Conservation (phyloP, 2,329 filamentous ascomycete genomes). For the Fonsecaea erecta region DNA sequence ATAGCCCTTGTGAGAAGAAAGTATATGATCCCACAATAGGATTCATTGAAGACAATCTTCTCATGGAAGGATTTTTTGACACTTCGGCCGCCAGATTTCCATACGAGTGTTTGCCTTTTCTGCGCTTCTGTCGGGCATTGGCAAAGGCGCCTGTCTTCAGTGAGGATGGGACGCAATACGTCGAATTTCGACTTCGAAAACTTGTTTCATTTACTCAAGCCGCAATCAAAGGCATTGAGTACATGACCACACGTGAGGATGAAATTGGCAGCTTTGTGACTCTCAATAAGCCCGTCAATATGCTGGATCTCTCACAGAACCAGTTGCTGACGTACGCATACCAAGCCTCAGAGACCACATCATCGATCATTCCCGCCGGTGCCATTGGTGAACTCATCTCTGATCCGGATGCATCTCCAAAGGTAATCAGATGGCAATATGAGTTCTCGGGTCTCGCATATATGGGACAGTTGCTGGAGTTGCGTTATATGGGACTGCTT, state of each 20-base stretch:
- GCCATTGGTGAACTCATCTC: slow-evolving; percentile 68
- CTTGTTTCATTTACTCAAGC: slow-evolving; percentile 77
- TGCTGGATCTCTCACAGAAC: slow-evolving; percentile 44
- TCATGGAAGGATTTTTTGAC: slow-evolving; percentile 65
- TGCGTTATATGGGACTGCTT: slow-evolving; percentile 52
- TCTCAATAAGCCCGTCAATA: slow-evolving; percentile 62
- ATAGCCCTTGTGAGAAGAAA: slow-evolving; percentile 7
- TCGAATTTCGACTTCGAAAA: slow-evolving; percentile 68
- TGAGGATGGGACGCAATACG: slow-evolving; percentile 55
- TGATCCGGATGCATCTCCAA: slow-evolving; percentile 71
- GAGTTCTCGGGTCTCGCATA: slow-evolving; percentile 79
- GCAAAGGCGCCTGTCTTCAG: slow-evolving; percentile 53
- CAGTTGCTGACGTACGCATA: slow-evolving; percentile 37
- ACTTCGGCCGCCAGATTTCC: slow-evolving; percentile 79
- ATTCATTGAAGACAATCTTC: slow-evolving; percentile 61
- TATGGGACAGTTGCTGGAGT: slow-evolving; percentile 69
- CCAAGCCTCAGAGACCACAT: slow-evolving; percentile 33
- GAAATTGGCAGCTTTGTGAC: slow-evolving; percentile 80
- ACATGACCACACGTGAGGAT: slow-evolving; percentile 80
- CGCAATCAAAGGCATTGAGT: slow-evolving; percentile 74
- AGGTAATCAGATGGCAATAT: slow-evolving; percentile 74
- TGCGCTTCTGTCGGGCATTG: slow-evolving; percentile 71
- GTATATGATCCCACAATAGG: slow-evolving; percentile 43
- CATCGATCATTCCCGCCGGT: slow-evolving; percentile 35
- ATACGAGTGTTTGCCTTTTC: slow-evolving; percentile 79